Base-by-base conservation (phyloP, 768 basidiomycete species). In the Serendipita indica region DNA sequence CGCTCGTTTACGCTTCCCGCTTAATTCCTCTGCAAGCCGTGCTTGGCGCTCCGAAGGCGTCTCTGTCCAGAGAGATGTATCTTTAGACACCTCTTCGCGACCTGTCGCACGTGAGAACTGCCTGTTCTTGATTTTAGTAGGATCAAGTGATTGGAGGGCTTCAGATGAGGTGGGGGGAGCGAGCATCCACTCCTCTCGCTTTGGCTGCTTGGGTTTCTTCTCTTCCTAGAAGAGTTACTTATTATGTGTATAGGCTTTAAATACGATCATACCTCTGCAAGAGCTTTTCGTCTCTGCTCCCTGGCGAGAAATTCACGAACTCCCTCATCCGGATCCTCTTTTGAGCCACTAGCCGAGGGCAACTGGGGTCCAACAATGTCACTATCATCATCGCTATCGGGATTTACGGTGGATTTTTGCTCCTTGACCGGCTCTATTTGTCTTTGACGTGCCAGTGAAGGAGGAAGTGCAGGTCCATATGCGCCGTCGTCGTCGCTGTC, bases 111-210 rank as follows among this genome's bases (percentile, higher is more conserved):
- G 60, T 2, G 84, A 80, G 70, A 93, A 93, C 67, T 89, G 84
- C 20, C 89, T 82, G 1, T 80, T 72, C 69, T 82, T 84, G 62
- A 62, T 71, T 66, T 87, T 89, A 3, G 87, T 83, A 0, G 91
- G 87, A 70, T 99, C 94, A 33, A 94, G 79, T 16, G 79, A 16
- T 78, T 85, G 62, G 64, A 93, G 90, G 83, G 46, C 78, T 79
- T 87, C 86, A 1, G 86, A 83, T 1, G 82, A 79, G 18, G 84
- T 81, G 0, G 96, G 94, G 1, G 94, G 94, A 1, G 86, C 85
- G 43, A 98, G 77, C 96, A 99, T 99, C 96, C 96, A 99, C 69
- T 93, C 92, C 18, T 97, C 89, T 39, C 96, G 81, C 69, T 89
- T 73, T 35, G 81, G 72, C 35, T 78, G 77, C 69, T 90, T 91